Evolutionary conservation across 164 flowering plant genomes (phyloP).

Genomic region (Kalanchoe fedtschenkoi): DNA sequence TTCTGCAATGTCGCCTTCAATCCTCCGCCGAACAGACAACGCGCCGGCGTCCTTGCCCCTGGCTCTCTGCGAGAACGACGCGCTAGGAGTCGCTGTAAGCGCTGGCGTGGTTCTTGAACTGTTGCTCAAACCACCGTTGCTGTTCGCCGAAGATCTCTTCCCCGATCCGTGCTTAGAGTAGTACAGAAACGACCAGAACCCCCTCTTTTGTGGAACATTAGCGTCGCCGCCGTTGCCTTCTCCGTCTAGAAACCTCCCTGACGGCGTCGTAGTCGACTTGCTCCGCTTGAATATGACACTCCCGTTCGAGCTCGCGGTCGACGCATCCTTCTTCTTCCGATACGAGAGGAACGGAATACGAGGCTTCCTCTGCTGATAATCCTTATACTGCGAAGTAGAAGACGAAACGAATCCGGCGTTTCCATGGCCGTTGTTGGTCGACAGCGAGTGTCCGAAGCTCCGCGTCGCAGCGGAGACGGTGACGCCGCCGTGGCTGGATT

Average conservation of each 20-base stretch:
- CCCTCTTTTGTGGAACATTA: slow-evolving; percentile 22
- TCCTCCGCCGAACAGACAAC: slow-evolving; percentile 13
- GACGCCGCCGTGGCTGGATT: not conserved
- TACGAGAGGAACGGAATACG: slow-evolving; percentile 1
- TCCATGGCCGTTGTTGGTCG: too few species aligned
- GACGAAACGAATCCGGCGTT: slow-evolving; percentile 30
- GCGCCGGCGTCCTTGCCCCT: slow-evolving; percentile 3
- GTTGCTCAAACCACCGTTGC: too few species aligned
- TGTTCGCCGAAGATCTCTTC: slow-evolving; percentile 5
- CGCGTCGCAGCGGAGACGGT: not conserved
- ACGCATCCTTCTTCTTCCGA: not conserved
- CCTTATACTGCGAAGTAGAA: slow-evolving; percentile 3
- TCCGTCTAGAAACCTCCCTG: not conserved
- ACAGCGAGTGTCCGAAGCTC: not conserved
- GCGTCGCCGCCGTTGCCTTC: slow-evolving; percentile 13
- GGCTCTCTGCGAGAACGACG: slow-evolving; percentile 8
- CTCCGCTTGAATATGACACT: slow-evolving; percentile 47
- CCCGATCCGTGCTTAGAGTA: slow-evolving; percentile 14
- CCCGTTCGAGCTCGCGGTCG: not conserved
- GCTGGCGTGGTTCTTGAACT: too few species aligned
- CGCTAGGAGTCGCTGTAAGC: slow-evolving; percentile 4
- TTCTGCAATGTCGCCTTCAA: slow-evolving; percentile 11
- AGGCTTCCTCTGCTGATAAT: not conserved
- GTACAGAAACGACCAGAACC: slow-evolving; percentile 82
- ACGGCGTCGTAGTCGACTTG: slow-evolving; percentile 50